Percentiles rank a stretch among this genome's conserved stretches.
Conservation (phyloP, 176 grass and related monocot species). For the Chloris gayana region DNA sequence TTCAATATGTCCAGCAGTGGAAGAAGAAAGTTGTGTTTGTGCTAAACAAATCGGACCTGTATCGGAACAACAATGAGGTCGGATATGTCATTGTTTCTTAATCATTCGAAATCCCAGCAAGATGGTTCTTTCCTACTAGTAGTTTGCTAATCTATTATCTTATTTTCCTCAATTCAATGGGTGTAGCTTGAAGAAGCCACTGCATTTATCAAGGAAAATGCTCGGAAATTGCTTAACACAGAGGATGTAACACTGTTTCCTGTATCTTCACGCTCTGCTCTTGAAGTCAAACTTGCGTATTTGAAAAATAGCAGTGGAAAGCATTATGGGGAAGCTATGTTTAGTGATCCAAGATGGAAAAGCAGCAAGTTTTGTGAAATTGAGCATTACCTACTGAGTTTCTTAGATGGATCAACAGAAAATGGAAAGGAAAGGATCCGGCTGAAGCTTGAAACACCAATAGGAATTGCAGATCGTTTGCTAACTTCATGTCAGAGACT, state of each 20-base stretch:
- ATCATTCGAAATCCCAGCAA: constrained; percentile 40
- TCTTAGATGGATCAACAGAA: constrained; percentile 93
- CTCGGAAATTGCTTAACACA: constrained; percentile 66
- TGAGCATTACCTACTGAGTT: constrained; percentile 78
- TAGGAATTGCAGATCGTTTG: constrained; percentile 86
- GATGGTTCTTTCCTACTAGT: constrained; percentile 10
- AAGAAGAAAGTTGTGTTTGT: constrained; percentile 99
- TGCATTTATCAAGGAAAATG: constrained; percentile 89
- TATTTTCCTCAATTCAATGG: constrained; percentile 40
- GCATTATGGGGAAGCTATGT: constrained; percentile 48
- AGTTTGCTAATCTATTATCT: constrained; percentile 32
- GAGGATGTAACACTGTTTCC: constrained; percentile 85
- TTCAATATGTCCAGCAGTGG: constrained; percentile 91
- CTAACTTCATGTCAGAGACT: constrained; percentile 82
- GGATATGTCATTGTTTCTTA: constrained; percentile 40
- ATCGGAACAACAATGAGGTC: constrained; percentile 80
- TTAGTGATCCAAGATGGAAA: constrained; percentile 74
- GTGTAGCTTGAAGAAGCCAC: constrained; percentile 91
- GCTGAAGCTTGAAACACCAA: constrained; percentile 92
- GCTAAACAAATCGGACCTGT: constrained; percentile 94
- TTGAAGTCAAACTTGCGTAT: constrained; percentile 86
- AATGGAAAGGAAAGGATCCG: constrained; percentile 86
- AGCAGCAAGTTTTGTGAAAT: constrained; percentile 88
- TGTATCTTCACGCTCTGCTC: constrained; percentile 84
- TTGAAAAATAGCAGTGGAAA: constrained; percentile 43